Conservation (phyloP, 2,329 filamentous ascomycete species). For the Colletotrichum theobromicola region DNA sequence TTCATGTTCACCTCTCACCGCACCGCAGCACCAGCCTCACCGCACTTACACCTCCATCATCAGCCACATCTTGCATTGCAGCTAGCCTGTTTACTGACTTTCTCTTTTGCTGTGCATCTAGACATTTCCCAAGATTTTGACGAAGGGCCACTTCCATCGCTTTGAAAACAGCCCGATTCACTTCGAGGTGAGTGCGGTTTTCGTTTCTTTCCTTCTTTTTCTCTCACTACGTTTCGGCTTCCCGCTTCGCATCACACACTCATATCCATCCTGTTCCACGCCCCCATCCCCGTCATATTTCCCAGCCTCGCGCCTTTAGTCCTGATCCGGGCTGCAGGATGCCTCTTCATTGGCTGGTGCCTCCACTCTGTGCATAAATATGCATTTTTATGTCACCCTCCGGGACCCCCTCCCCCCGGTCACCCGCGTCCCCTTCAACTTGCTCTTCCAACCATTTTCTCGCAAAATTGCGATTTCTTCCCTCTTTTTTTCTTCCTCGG, state of each 20-base stretch:
- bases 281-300: constrained; percentile 9
- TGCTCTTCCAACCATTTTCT: constrained; percentile 21
- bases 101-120: neutral
- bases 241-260: constrained; percentile 9
- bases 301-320: constrained; percentile 16
- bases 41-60: neutral
- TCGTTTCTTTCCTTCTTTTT: neutral
- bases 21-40: constrained; percentile 8
- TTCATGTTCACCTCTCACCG: constrained; percentile 3
- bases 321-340: neutral
- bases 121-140: neutral
- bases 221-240: neutral
- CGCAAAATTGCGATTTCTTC: constrained; percentile 34
- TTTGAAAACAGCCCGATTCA: neutral
- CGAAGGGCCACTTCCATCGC: neutral
- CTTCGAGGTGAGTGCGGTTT: neutral
- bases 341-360: constrained; percentile 3
- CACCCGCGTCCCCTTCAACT: constrained; percentile 6
- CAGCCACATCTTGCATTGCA: constrained; percentile 1
- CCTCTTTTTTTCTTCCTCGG: constrained; percentile 14
- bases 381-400: constrained; percentile 20
- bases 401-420: neutral
- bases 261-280: constrained; percentile 6
- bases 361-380: constrained; percentile 16
- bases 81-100: neutral